Evolutionary conservation across 2,329 filamentous ascomycete species (phyloP), one percentile per base, ranked within the genome.

Genomic region (Colletotrichum cuscutae): DNA sequence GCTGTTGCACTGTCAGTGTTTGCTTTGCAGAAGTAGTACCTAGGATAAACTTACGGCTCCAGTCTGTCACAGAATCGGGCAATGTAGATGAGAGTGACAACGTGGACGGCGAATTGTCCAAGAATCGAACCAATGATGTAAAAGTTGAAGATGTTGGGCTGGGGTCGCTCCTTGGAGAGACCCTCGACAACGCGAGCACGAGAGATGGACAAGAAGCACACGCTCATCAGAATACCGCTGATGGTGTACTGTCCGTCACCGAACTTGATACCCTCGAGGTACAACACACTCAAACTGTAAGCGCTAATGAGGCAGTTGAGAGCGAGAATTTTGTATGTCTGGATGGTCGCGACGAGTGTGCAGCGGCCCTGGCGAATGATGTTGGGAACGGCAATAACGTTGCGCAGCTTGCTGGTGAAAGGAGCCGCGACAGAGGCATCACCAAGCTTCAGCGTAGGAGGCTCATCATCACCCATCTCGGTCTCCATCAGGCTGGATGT

Each of bases 321-420:
- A 8, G 97, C 97, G 64, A 99, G 90, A 78, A 99, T 99, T 89
- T 98, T 99, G 91, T 99, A 99, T 96, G 99, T 99, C 87, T 99
- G 97, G 76, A 99, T 98, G 0, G 97, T 99, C 37, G 97, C 97
- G 67, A 99, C 97, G 24, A 99, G 91, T 8, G 97, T 99, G 86
- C 97, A 99, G 75, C 97, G 94, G 71, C 97, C 97, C 86, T 99
- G 97, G 71, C 97, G 94, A 79, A 99, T 97, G 79, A 99, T 99
- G 85, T 99, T 99, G 65, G 97, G 96, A 71, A 99, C 95, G 49
- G 97, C 97, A 78, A 99, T 91, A 72, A 99, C 97, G 79, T 99
- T 98, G 77, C 95, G 94, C 56, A 99, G 90, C 86, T 99, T 99
- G 81, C 95, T 98, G 0, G 97, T 99, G 83, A 99, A 99, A 0